These are phyloP conservation scores for Saposhnikovia divaricata DNA, from an alignment of 129 eudicot genomes.

Conservation along the genomic window DNA sequence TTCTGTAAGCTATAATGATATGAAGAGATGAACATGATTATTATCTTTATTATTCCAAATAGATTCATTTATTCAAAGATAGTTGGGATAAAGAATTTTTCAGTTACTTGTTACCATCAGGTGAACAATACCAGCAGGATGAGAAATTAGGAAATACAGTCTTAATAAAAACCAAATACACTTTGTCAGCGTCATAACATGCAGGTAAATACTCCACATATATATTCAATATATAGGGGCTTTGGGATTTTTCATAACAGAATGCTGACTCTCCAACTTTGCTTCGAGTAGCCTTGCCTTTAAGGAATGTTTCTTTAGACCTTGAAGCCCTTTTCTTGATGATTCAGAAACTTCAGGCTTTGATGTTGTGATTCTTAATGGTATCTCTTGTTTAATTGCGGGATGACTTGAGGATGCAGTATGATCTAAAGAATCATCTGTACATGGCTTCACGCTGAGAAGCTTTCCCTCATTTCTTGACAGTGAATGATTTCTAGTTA, in stretches of 20 bases:
- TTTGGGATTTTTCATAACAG: conserved; percentile 29
- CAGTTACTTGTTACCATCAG: neutral
- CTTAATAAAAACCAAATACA: neutral
- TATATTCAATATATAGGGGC: neutral
- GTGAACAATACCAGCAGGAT: neutral
- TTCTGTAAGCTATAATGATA: no score
- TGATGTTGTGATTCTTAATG: conserved; percentile 18
- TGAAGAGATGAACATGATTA: no score
- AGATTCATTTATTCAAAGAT: no score
- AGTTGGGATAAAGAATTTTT: neutral
- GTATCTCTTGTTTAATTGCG: conserved; percentile 35
- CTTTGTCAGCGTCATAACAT: neutral
- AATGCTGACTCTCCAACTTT: conserved; percentile 49
- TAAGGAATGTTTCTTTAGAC: conserved; percentile 47
- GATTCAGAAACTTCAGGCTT: conserved; percentile 28
- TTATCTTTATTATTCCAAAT: no score
- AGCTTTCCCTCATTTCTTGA: conserved; percentile 18
- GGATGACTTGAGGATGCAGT: conserved; percentile 20
- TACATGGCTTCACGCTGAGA: neutral
- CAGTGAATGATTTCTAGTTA: conserved; percentile 19
- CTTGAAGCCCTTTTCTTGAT: conserved; percentile 23
- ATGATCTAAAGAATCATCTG: conserved; percentile 23
- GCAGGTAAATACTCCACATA: neutral
- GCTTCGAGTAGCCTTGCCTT: conserved; percentile 82
- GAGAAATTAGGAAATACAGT: neutral